phyloP scores from a whole-genome alignment of 2,329 filamentous ascomycete genomes.

The Mariannaea elegans region DNA sequence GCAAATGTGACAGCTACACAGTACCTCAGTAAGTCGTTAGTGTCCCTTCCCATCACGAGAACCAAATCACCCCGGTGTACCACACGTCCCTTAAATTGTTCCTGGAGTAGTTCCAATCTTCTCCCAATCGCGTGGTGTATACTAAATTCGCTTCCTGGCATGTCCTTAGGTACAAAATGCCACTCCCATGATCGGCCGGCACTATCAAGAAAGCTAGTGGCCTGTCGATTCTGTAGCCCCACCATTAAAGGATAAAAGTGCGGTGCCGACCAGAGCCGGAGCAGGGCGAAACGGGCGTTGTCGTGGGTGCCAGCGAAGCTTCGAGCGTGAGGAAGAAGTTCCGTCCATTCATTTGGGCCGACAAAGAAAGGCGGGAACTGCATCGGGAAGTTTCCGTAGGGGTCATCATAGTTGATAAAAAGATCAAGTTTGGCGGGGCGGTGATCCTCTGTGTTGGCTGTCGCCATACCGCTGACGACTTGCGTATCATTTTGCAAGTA shows the following conservation, averaged over 20 bases:
- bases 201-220: conserved; percentile 39
- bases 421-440: conserved; percentile 38
- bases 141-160: conserved; percentile 38
- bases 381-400: conserved; percentile 21
- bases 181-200: conserved; percentile 37
- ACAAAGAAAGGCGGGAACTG: conserved; percentile 21
- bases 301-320: conserved; percentile 22
- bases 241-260: conserved; percentile 44
- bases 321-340: conserved; percentile 29
- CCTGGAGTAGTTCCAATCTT: conserved; percentile 27
- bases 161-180: conserved; percentile 42
- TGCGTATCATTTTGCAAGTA: conserved; percentile 31
- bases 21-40: conserved; percentile 33
- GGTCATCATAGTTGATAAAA: conserved; percentile 42
- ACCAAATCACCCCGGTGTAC: conserved; percentile 36
- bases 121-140: conserved; percentile 19
- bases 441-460: conserved; percentile 36
- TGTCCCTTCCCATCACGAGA: conserved; percentile 39
- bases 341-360: conserved; percentile 33
- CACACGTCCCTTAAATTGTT: conserved; percentile 32
- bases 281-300: conserved; percentile 36
- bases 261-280: conserved; percentile 40
- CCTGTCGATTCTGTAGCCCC: conserved; percentile 25
- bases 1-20: conserved; percentile 39
- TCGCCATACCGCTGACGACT: conserved; percentile 32